Conservation (phyloP, 352 stramenopile genomes). For the Globisporangium apiculatum region DNA sequence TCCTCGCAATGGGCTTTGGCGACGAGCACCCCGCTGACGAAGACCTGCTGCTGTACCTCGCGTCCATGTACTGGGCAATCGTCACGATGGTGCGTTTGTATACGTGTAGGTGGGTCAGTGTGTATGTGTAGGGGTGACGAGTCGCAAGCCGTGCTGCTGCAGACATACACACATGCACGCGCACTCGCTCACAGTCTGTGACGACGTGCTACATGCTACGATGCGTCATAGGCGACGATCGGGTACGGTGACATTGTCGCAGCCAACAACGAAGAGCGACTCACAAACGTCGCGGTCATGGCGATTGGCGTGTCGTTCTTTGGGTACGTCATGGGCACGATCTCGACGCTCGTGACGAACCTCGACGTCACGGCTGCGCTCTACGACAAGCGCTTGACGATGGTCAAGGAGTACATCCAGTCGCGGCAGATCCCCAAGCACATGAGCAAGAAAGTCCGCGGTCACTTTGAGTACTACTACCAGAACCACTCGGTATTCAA, state of each 20-base stretch:
- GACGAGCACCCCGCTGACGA: conserved; percentile 22
- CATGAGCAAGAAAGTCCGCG: conserved; percentile 62
- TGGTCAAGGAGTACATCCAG: conserved; percentile 85
- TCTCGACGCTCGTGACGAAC: conserved; percentile 76
- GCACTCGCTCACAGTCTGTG: too few species aligned
- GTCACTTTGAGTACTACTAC: conserved; percentile 85
- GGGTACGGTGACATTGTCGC: conserved; percentile 77
- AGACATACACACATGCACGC: too few species aligned
- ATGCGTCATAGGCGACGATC: conserved; percentile 41
- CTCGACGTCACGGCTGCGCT: conserved; percentile 61
- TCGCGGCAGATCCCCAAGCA: conserved; percentile 67
- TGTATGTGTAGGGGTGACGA: not conserved
- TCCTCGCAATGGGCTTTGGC: conserved; percentile 26
- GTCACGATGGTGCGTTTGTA: conserved; percentile 75
- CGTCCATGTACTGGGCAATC: conserved; percentile 91
- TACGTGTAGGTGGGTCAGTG: not conserved
- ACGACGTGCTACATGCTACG: too few species aligned
- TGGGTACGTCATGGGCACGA: conserved; percentile 81
- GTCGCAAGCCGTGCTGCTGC: too few species aligned
- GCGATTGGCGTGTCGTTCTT: conserved; percentile 81
- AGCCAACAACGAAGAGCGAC: conserved; percentile 55
- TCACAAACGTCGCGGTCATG: conserved; percentile 76
- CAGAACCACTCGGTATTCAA: conserved; percentile 82
- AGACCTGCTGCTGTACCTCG: conserved; percentile 69
- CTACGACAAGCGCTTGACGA: conserved; percentile 73